Conservation (phyloP, 805 yeast species). For the Diddensiella santjacobensis region DNA sequence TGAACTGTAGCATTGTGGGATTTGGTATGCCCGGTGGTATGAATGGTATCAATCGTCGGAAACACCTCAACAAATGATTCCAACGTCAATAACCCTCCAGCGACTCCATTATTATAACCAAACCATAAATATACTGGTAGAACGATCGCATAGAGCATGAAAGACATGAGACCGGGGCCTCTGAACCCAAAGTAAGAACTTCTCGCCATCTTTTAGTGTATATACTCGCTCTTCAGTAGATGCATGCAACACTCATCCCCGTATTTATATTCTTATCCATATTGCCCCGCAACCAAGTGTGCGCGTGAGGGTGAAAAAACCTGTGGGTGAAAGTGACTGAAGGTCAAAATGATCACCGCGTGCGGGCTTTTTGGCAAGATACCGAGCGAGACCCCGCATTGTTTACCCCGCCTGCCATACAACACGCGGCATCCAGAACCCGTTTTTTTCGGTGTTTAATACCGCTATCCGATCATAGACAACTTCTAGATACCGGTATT, state of each 20-base stretch:
- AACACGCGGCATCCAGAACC: no score
- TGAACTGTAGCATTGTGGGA: slow-evolving; percentile 27
- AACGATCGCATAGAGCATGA: slow-evolving; percentile 36
- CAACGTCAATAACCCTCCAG: slow-evolving; percentile 17
- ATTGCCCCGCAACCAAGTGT: not conserved
- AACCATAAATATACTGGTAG: slow-evolving; percentile 52
- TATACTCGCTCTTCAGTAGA: no score
- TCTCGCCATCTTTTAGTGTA: not conserved
- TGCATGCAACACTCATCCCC: no score
- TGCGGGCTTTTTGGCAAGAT: no score
- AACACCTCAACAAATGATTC: slow-evolving; percentile 12
- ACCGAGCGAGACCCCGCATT: no score
- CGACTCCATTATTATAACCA: slow-evolving; percentile 20
- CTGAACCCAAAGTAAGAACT: slow-evolving; percentile 12
- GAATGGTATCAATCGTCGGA: slow-evolving; percentile 14
- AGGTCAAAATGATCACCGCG: no score
- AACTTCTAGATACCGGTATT: no score
- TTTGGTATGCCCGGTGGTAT: slow-evolving; percentile 12
- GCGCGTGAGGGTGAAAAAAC: no score
- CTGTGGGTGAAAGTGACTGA: no score
- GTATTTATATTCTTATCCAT: not conserved
- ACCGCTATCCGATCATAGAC: no score
- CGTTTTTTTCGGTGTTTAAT: no score
- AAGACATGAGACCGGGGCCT: slow-evolving; percentile 8
- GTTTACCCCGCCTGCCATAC: no score